These are phyloP conservation scores for Exutisphaerella laricina DNA, from an alignment of 2,329 filamentous ascomycete species.

Conservation along the genomic window DNA sequence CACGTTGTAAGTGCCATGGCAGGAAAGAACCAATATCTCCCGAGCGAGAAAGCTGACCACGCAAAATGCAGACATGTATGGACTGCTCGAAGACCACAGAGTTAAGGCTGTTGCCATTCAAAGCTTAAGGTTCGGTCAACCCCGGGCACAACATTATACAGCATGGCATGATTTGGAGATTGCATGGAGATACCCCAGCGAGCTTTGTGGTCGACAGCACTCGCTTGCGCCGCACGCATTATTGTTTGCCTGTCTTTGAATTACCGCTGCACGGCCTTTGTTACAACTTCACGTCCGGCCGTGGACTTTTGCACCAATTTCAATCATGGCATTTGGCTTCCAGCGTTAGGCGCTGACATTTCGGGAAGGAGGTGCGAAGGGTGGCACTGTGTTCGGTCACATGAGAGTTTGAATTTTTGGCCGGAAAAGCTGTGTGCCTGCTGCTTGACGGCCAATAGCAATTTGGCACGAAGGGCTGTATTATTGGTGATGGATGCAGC, in stretches of 20 bases:
- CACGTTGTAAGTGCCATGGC: constrained; percentile 69
- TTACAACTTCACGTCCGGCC: not conserved
- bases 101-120: constrained; percentile 8
- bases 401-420: no score
- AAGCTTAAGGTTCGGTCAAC: not conserved
- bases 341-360: not conserved
- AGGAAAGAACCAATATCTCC: no score
- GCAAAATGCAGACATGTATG: constrained; percentile 40
- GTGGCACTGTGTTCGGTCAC: no score
- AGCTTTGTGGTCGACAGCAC: not conserved
- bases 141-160: not conserved
- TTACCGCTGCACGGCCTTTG: not conserved
- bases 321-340: not conserved
- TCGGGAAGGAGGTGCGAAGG: not conserved
- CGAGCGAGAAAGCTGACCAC: constrained; percentile 11
- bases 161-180: constrained; percentile 2
- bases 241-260: not conserved
- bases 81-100: constrained; percentile 41
- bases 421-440: no score
- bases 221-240: not conserved
- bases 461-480: no score
- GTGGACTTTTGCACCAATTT: not conserved
- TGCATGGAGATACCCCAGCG: constrained; percentile 4
- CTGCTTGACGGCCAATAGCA: no score
- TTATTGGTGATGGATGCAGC: no score